Conservation (phyloP, 768 basidiomycete genomes). For the Leccinellum albellum region DNA sequence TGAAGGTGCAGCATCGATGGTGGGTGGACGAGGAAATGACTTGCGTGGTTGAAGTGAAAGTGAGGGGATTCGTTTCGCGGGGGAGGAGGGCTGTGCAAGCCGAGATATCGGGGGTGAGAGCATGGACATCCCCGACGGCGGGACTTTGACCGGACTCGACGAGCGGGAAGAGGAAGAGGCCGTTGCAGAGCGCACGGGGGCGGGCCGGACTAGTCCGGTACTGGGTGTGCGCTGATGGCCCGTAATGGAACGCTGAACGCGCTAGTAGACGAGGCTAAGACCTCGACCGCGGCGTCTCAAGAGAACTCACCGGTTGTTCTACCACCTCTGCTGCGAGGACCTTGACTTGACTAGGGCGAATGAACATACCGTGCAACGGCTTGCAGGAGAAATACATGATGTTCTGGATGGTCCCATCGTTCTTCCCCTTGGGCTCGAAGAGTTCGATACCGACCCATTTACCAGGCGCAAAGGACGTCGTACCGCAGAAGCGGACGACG, state of each 20-base stretch:
- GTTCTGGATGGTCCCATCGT: conserved; percentile 86
- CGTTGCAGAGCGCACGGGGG: conserved; percentile 36
- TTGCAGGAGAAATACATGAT: conserved; percentile 79
- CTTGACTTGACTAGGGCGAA: conserved; percentile 81
- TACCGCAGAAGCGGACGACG: conserved; percentile 79
- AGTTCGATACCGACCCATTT: conserved; percentile 97
- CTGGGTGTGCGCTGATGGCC: conserved; percentile 66
- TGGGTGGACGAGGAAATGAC: conserved; percentile 45
- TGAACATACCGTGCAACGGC: conserved; percentile 79
- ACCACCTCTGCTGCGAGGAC: conserved; percentile 38
- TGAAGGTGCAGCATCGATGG: conserved; percentile 32
- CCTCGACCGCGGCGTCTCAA: neutral
- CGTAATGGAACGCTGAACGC: conserved; percentile 31
- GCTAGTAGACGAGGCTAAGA: conserved; percentile 18
- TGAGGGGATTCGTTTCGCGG: conserved; percentile 52
- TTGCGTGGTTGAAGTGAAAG: conserved; percentile 47
- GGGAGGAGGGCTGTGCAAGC: conserved; percentile 43
- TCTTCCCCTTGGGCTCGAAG: conserved; percentile 82
- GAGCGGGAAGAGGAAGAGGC: conserved; percentile 56
- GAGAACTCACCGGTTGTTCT: conserved; percentile 28
- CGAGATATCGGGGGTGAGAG: conserved; percentile 30
- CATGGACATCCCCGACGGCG: conserved; percentile 19
- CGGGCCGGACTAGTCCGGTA: conserved; percentile 38
- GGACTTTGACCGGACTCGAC: conserved; percentile 56
- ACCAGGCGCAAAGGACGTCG: conserved; percentile 79